A percentile compares a stretch with the other conserved stretches of the same genome.
Evolutionary conservation across 2,329 filamentous ascomycete species (phyloP).

Genomic region (Paracamarosporium sp.): DNA sequence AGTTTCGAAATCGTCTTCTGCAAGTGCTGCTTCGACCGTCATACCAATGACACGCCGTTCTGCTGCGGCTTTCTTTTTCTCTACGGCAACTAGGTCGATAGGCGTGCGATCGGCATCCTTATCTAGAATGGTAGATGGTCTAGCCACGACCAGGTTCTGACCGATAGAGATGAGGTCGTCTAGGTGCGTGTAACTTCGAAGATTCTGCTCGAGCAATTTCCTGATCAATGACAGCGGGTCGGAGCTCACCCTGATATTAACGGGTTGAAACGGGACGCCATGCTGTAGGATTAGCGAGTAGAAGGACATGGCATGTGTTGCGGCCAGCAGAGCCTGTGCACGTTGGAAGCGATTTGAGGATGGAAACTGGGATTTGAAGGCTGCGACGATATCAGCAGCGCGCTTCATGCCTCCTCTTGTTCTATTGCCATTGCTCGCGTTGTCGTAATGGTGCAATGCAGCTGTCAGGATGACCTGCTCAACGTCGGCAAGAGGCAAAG

Average conservation of each 20-base stretch:
- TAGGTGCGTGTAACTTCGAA: conserved; percentile 74
- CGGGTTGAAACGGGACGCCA: conserved; percentile 79
- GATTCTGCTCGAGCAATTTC: conserved; percentile 78
- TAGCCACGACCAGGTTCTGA: conserved; percentile 63
- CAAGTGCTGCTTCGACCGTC: conserved; percentile 78
- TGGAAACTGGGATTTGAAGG: conserved; percentile 67
- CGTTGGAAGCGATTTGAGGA: conserved; percentile 61
- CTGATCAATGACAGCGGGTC: conserved; percentile 77
- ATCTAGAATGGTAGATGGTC: conserved; percentile 42
- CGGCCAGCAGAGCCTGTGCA: conserved; percentile 70
- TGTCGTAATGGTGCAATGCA: conserved; percentile 77
- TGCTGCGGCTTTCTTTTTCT: conserved; percentile 50
- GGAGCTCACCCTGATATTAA: conserved; percentile 76
- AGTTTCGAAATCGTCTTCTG: conserved; percentile 83
- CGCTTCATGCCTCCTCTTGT: conserved; percentile 78
- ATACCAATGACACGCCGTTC: conserved; percentile 77
- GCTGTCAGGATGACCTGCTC: conserved; percentile 67
- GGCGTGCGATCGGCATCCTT: conserved; percentile 58
- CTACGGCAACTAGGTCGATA: conserved; percentile 26
- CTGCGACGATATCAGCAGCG: conserved; percentile 65
- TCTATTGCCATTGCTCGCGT: conserved; percentile 80
- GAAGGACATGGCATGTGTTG: conserved; percentile 76
- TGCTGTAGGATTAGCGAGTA: conserved; percentile 81
- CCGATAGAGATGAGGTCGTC: conserved; percentile 76
- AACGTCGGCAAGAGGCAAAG: conserved; percentile 59